These are phyloP conservation scores for Plectosphaerella cucumerina DNA, from an alignment of 2,329 filamentous ascomycete species.

Conservation along the genomic window DNA sequence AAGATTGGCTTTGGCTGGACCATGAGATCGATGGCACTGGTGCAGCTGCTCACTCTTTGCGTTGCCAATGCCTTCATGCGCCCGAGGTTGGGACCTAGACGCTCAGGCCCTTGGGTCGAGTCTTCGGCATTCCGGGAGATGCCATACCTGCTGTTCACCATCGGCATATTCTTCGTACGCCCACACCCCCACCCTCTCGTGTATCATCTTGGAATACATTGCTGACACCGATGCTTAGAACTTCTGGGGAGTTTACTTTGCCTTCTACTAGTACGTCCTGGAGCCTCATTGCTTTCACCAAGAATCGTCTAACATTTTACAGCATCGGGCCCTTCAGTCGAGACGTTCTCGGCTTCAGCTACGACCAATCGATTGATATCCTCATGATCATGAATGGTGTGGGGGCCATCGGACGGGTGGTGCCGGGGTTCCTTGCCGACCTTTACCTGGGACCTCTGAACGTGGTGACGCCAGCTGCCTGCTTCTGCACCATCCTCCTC, in stretches of 20 bases:
- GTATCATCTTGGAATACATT: too few relatives aligned
- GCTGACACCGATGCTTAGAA: slow-evolving; percentile 3
- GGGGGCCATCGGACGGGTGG: slow-evolving; percentile 51
- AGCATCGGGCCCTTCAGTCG: too few relatives aligned
- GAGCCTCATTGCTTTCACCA: too few relatives aligned
- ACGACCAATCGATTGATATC: slow-evolving; percentile 50
- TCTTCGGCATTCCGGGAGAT: slow-evolving; percentile 35
- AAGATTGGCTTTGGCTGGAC: slow-evolving; percentile 53
- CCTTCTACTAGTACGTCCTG: slow-evolving; percentile 34
- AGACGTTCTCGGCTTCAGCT: slow-evolving; percentile 12
- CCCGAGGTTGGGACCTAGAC: slow-evolving; percentile 34
- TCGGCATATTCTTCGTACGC: slow-evolving; percentile 8
- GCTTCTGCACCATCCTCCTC: slow-evolving; percentile 34
- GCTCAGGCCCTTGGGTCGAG: slow-evolving; percentile 37
- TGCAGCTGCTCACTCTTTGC: slow-evolving; percentile 34
- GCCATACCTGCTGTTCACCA: slow-evolving; percentile 6
- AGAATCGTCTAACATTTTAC: too few relatives aligned
- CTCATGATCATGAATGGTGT: slow-evolving; percentile 62
- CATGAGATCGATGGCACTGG: slow-evolving; percentile 41
- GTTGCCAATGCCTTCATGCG: slow-evolving; percentile 32
- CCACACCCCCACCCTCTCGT: too few relatives aligned
- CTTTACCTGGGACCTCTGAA: slow-evolving; percentile 50
- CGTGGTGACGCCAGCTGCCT: slow-evolving; percentile 44
- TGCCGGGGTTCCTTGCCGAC: slow-evolving; percentile 56
- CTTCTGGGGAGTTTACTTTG: not conserved